Evolutionary conservation across 306 rosid genomes (phyloP), one percentile per base, ranked within the genome.

Genomic region (Casuarina glauca): DNA sequence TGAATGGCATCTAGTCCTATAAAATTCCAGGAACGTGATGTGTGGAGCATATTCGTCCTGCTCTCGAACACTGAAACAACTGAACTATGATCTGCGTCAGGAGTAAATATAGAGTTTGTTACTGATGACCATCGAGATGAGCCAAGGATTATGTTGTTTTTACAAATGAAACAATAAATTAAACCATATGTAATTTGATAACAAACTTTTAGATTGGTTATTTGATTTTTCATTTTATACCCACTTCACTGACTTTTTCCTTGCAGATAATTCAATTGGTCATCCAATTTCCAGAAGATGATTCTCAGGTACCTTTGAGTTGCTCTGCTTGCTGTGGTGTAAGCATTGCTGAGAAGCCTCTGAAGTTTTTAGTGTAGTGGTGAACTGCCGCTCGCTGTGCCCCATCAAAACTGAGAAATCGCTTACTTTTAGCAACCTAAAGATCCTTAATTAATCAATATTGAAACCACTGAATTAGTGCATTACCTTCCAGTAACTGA

Each of bases 1-100:
- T 84, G 69, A 70, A 69, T 69, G 10, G 86, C 61, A 74, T 82
- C 84, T 75, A 88, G 39, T 72, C 84, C 88, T 76, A 88, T 86
- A 78, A 91, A 89, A 83, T 86, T 90, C 92, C 94, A 89, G 67
- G 92, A 91, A 82, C 76, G 92, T 72, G 94, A 88, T 45, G 94
- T 91, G 77, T 78, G 85, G 69, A 89, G 86, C 74, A 41, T 20
- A 55, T 85, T 86, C 84, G 75, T 77, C 87, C 84, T 86, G 88
- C 97, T 91, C 87, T 86, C 92, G 66, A 91, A 89, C 61, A 89
- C 84, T 0, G 91, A 89, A 58, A 91, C 80, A 1, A 89, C 91
- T 0, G 78, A 82, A 16, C 78, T 81, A 81, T 70, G 46, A 43
- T 85, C 92, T 91, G 91, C 42, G 75, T 72, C 82, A 86, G 54